Conservation (phyloP, 2,329 filamentous ascomycete species). For the Aspergillus quadricinctus region DNA sequence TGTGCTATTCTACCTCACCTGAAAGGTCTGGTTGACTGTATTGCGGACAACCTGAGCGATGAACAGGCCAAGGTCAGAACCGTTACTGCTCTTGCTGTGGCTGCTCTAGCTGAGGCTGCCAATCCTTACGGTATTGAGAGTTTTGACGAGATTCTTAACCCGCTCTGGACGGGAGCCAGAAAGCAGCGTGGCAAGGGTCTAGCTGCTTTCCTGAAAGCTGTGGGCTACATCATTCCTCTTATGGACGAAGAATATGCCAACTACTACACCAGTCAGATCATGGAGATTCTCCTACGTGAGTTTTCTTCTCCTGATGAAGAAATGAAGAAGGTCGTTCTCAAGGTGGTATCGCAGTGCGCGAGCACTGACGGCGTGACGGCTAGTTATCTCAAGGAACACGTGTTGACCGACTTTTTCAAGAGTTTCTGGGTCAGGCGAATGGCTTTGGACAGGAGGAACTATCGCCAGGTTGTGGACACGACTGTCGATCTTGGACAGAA, state of each 20-base stretch:
- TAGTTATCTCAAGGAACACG: slow-evolving; percentile 89
- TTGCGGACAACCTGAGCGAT: slow-evolving; percentile 91
- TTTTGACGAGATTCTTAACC: slow-evolving; percentile 96
- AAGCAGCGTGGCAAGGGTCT: slow-evolving; percentile 96
- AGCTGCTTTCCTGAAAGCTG: slow-evolving; percentile 92
- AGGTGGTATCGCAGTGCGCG: slow-evolving; percentile 94
- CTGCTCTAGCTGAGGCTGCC: slow-evolving; percentile 89
- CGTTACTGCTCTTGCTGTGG: slow-evolving; percentile 90
- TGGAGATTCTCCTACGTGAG: slow-evolving; percentile 95
- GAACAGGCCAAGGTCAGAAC: slow-evolving; percentile 98
- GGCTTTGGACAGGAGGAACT: slow-evolving; percentile 96
- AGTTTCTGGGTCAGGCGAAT: slow-evolving; percentile 97
- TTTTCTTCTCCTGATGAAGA: slow-evolving; percentile 97
- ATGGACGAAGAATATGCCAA: slow-evolving; percentile 99
- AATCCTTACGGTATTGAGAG: slow-evolving; percentile 99
- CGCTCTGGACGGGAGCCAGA: slow-evolving; percentile 90
- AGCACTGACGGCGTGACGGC: slow-evolving; percentile 92
- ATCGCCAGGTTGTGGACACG: slow-evolving; percentile 95
- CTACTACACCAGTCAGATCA: slow-evolving; percentile 97
- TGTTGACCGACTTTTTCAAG: slow-evolving; percentile 96
- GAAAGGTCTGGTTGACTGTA: slow-evolving; percentile 93
- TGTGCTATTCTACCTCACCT: slow-evolving; percentile 93
- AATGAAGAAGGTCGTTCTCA: slow-evolving; percentile 99
- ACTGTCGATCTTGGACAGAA: slow-evolving; percentile 97
- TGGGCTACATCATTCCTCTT: slow-evolving; percentile 95